phyloP scores from a whole-genome alignment of 192 early-diverging fungal species.

The Phlyctochytrium arcticum region DNA sequence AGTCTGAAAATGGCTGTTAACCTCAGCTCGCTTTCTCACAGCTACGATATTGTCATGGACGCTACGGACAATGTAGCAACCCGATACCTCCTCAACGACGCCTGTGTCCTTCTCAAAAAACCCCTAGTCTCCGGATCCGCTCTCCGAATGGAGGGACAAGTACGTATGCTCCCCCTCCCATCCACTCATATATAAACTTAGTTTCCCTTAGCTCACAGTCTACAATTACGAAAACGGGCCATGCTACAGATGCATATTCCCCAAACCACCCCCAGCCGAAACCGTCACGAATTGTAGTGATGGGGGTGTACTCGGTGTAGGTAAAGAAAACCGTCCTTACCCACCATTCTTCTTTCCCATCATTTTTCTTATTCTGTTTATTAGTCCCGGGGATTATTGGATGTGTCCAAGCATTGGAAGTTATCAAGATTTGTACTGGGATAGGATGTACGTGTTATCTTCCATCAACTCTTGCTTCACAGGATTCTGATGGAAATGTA shows the following conservation, averaged over 20 bases:
- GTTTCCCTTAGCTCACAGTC: slow-evolving; percentile 63
- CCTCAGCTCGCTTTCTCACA: slow-evolving; percentile 12
- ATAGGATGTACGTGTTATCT: slow-evolving; percentile 40
- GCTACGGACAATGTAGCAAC: slow-evolving; percentile 94
- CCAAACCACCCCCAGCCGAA: slow-evolving; percentile 84
- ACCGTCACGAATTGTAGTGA: slow-evolving; percentile 87
- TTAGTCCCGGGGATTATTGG: slow-evolving; percentile 90
- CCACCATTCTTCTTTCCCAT: not conserved
- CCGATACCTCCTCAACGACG: slow-evolving; percentile 92
- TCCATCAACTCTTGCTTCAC: not conserved
- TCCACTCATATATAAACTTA: not conserved
- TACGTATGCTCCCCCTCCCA: not conserved
- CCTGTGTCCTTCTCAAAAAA: slow-evolving; percentile 75
- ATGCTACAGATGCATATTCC: slow-evolving; percentile 95
- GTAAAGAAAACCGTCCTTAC: slow-evolving; percentile 28
- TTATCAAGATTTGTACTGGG: slow-evolving; percentile 78
- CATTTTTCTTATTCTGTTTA: slow-evolving; percentile 1
- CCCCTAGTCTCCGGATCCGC: slow-evolving; percentile 89
- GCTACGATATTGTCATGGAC: slow-evolving; percentile 86
- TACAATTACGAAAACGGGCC: slow-evolving; percentile 89
- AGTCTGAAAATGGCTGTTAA: not conserved
- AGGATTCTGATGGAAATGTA: not conserved
- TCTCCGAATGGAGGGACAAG: slow-evolving; percentile 85
- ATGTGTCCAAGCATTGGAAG: slow-evolving; percentile 86
- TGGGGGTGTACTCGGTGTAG: slow-evolving; percentile 86